Percentiles rank a stretch among this genome's conserved stretches.
phyloP scores from a whole-genome alignment of 257 asterid species.

The Echium plantagineum region DNA sequence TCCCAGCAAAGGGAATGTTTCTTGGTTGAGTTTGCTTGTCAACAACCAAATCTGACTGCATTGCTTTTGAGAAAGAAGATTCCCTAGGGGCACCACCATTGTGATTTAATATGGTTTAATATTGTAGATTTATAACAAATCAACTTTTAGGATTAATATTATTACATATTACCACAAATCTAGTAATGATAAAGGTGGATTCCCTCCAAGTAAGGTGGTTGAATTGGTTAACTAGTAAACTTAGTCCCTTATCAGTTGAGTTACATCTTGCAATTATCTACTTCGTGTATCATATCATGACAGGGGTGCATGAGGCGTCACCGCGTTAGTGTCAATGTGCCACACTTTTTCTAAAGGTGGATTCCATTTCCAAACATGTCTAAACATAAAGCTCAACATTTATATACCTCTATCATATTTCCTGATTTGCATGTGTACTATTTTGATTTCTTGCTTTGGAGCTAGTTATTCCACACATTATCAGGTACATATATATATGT shows the following conservation, averaged over 20 bases:
- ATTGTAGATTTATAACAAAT: not conserved
- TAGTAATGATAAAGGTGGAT: not conserved
- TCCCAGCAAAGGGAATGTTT: not conserved
- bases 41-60: not conserved
- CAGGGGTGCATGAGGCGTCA: too few relatives aligned
- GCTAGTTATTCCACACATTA: not conserved
- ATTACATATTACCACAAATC: too few relatives aligned
- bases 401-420: not conserved
- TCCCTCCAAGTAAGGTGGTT: too few relatives aligned
- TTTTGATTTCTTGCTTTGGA: not conserved
- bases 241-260: too few relatives aligned
- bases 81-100: not conserved
- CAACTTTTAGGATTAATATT: not conserved
- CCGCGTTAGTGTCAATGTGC: too few relatives aligned
- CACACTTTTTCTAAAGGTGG: too few relatives aligned
- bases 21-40: not conserved
- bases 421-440: too few relatives aligned
- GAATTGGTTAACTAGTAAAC: too few relatives aligned
- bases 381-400: not conserved
- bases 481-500: not conserved
- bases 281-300: too few relatives aligned
- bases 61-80: not conserved
- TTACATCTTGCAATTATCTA: too few relatives aligned
- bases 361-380: slow-evolving; percentile 1
- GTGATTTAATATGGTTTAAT: not conserved